Percentiles rank a stretch among this genome's conserved stretches.
Evolutionary conservation across 306 rosid genomes (phyloP).

Genomic region (Gleditsia sinensis): DNA sequence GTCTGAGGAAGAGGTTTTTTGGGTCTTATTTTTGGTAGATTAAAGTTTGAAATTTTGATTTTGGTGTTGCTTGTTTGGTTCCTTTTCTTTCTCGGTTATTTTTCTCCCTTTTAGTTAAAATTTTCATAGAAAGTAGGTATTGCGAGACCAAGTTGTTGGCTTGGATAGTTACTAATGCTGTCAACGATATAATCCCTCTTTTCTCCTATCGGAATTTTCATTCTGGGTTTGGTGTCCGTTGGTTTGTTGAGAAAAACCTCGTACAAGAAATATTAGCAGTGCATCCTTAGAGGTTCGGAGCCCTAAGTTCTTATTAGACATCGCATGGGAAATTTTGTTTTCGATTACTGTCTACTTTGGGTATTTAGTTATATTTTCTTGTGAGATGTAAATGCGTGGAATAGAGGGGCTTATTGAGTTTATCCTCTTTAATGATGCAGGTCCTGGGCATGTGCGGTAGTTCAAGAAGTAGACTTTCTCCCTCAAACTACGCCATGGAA

Average conservation of each 20-base stretch:
- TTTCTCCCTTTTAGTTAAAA: neutral
- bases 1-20: neutral
- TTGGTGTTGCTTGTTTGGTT: constrained; percentile 21
- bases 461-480: constrained; percentile 55
- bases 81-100: neutral
- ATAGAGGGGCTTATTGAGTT: constrained; percentile 35
- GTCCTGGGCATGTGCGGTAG: constrained; percentile 73
- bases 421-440: constrained; percentile 50
- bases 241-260: neutral
- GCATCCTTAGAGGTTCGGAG: neutral
- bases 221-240: neutral
- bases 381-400: neutral
- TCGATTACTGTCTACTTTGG: neutral
- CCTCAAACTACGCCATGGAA: constrained; percentile 63
- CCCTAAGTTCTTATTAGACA: constrained; percentile 14
- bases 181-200: neutral
- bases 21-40: constrained; percentile 20
- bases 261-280: neutral
- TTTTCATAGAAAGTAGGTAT: neutral
- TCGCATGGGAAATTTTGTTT: neutral
- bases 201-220: neutral
- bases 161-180: neutral
- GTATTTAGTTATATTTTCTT: neutral
- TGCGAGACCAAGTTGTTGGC: neutral
- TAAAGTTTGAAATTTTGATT: neutral